These are phyloP conservation scores for Chlorella vulgaris DNA, from an alignment of 139 green algal species.

Conservation along the genomic window DNA sequence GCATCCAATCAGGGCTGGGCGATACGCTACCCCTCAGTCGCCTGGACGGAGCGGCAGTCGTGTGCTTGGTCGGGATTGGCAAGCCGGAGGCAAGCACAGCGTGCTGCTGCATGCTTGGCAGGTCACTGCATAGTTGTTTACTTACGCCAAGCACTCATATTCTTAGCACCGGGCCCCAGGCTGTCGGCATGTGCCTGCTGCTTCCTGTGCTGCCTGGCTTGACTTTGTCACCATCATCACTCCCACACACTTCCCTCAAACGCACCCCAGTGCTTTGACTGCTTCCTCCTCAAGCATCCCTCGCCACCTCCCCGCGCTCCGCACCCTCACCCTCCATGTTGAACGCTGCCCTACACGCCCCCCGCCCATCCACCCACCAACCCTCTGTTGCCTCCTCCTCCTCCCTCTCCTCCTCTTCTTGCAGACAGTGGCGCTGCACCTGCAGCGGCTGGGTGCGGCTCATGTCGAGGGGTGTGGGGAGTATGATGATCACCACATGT, in stretches of 20 bases:
- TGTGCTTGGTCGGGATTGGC: slow-evolving; percentile 46
- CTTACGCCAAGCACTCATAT: too few species aligned
- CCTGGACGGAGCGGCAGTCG: slow-evolving; percentile 30
- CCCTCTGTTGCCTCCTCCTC: background rate
- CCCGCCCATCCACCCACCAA: background rate
- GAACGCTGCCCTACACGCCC: background rate
- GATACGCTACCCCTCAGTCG: slow-evolving; percentile 7
- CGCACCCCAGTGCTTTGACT: background rate
- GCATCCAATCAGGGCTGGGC: slow-evolving; percentile 13
- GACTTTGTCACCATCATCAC: background rate
- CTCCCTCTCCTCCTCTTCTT: background rate
- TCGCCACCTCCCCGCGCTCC: too few species aligned
- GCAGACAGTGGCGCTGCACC: slow-evolving; percentile 35
- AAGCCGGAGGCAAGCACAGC: slow-evolving; percentile 13
- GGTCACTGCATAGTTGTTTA: too few species aligned
- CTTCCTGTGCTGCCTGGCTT: too few species aligned
- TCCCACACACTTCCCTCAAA: background rate
- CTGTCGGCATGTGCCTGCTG: too few species aligned
- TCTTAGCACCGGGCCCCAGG: too few species aligned
- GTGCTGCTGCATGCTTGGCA: too few species aligned
- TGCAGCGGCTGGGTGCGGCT: slow-evolving; percentile 35
- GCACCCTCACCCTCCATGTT: too few species aligned
- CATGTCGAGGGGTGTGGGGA: slow-evolving; percentile 41
- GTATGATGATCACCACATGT: slow-evolving; percentile 50
- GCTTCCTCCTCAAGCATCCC: too few species aligned